Evolutionary conservation across 2,329 filamentous ascomycete genomes (phyloP).

Genomic region (Harringtonia lauricola): DNA sequence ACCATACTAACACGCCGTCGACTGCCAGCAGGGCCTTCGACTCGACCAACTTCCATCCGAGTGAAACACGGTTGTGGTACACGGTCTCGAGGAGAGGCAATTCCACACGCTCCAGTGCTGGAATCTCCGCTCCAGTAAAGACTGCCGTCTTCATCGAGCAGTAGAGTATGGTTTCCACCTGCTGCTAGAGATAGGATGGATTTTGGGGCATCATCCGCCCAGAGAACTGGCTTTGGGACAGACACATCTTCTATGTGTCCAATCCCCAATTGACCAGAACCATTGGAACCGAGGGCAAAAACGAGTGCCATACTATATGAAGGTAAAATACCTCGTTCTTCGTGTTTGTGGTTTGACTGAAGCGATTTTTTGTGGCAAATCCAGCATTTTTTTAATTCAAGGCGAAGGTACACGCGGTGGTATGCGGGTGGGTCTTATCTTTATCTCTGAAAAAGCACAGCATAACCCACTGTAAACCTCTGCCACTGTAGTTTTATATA

Average conservation of each 20-base stretch:
- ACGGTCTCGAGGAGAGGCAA: conserved; percentile 16
- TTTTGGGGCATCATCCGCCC: conserved; percentile 29
- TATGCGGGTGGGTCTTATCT: no score
- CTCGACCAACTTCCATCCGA: conserved; percentile 27
- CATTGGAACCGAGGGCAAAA: conserved; percentile 66
- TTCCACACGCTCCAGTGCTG: conserved; percentile 42
- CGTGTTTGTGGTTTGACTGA: background rate
- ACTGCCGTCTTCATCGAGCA: conserved; percentile 48
- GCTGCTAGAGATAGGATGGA: conserved; percentile 33
- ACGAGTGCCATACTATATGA: conserved; percentile 33
- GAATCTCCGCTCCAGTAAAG: conserved; percentile 57
- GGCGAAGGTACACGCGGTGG: no score
- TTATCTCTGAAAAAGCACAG: background rate
- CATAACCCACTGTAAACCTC: no score
- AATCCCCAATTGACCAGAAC: conserved; percentile 63
- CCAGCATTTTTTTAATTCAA: no score
- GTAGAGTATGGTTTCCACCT: conserved; percentile 80
- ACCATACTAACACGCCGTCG: conserved; percentile 27
- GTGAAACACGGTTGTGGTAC: conserved; percentile 14
- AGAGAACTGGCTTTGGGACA: conserved; percentile 50
- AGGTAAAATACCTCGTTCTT: background rate
- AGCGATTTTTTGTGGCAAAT: background rate
- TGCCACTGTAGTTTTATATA: no score
- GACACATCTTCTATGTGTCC: conserved; percentile 62
- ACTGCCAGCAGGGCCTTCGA: conserved; percentile 19